Conservation (phyloP, 345 rosid species). For the Corymbia maculata region DNA sequence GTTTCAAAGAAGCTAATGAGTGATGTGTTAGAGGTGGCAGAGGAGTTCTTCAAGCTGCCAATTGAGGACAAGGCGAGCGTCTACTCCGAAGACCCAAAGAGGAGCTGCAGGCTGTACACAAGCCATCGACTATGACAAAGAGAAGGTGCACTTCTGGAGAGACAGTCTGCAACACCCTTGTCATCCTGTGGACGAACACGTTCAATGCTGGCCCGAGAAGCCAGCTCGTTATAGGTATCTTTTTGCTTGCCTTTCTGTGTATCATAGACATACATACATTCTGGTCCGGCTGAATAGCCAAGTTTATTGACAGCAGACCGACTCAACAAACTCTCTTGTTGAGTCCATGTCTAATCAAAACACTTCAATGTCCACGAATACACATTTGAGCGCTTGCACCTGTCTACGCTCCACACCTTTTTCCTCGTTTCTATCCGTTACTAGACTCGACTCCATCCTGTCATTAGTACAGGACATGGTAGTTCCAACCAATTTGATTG, state of each 20-base stretch:
- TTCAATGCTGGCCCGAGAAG: constrained; percentile 2
- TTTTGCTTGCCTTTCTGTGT: background rate
- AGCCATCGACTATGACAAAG: constrained; percentile 5
- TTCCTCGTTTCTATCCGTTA: background rate
- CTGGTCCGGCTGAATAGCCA: background rate
- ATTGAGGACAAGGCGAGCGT: constrained; percentile 1
- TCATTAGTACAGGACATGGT: background rate
- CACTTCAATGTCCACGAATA: background rate
- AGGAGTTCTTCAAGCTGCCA: constrained; percentile 7
- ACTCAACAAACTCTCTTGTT: background rate
- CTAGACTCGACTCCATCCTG: background rate
- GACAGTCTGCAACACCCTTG: constrained; percentile 2
- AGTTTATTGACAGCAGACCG: background rate
- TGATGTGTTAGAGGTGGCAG: background rate
- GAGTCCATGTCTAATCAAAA: background rate
- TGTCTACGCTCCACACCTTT: background rate
- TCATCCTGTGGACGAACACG: constrained; percentile 4
- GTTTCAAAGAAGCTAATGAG: background rate
- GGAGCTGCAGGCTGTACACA: constrained; percentile 5
- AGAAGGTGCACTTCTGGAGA: constrained; percentile 8
- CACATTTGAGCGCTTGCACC: background rate
- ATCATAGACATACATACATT: background rate
- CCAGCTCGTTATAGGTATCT: background rate
- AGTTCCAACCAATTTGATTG: background rate
- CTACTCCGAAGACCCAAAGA: constrained; percentile 4